Evolutionary conservation across 805 yeast species (phyloP), one percentile per base, ranked within the genome.

Genomic region (Candida michaelii): DNA sequence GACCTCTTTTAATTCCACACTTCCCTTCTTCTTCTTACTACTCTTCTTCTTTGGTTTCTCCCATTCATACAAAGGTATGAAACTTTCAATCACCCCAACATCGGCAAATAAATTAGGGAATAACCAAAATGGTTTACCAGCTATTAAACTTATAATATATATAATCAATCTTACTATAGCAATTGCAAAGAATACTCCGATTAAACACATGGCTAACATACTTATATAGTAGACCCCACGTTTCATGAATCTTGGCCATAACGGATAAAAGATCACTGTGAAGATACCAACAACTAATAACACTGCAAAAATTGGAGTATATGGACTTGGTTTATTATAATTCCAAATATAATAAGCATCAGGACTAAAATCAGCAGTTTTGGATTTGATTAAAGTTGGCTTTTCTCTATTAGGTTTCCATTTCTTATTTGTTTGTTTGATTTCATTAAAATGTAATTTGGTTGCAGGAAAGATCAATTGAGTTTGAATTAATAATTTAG

Each of bases 91-190:
- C 49, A 93, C 85, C 17, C 97, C 96, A 54, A 95, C 90, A 59
- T 93, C 99, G 48, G 83, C 99, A 65, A 90, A 93, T 58, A 93
- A 73, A 60, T 91, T 91, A 43, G 99, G 99, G 75, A 89, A 91
- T 36, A 93, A 61, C 99, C 99, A 93, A 60, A 93, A 75, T n/a
- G 95, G 96, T 32, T 80, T 80, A 6, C 80, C 77, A 43, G 76
- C 66, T 1, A 77, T 63, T 36, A 83, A 66, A 0, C 89, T 77
- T 39, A 85, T 52, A 18, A 75, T 52, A 54, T 81, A 88, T 18
- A 93, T 59, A 30, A 90, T 71, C 59, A 90, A 69, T 58, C 99
- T 77, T 25, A 91, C 66, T 33, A 93, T 73, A 1, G 97, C 96
- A 53, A 86, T 63, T 15, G 66, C 85, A 51, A 93, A 85, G 63